A percentile compares a stretch with the other conserved stretches of the same genome.
These are phyloP conservation scores for Pythium vanterpoolii DNA, from an alignment of 352 stramenopile genomes.

Conservation along the genomic window DNA sequence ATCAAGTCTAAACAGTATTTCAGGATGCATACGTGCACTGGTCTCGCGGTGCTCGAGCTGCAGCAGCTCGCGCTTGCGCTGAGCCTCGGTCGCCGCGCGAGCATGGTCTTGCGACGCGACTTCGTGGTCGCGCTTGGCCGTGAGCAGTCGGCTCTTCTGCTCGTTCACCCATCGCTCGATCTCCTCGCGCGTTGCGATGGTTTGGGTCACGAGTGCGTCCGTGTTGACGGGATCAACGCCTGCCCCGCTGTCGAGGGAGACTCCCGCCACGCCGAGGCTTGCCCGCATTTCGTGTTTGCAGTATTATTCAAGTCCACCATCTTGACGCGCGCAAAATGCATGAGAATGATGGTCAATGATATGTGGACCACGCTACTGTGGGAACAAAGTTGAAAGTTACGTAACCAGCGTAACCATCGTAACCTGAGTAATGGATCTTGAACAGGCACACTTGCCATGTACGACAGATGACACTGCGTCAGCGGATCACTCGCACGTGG, in stretches of 20 bases:
- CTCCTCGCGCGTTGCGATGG: conserved; percentile 25
- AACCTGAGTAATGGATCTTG: background rate
- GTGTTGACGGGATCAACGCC: conserved; percentile 9
- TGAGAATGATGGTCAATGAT: background rate
- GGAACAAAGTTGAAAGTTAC: background rate
- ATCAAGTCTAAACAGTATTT: background rate
- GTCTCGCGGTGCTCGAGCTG: conserved; percentile 23
- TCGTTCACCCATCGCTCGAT: conserved; percentile 25
- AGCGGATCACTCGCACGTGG: no score
- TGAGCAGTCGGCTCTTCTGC: conserved; percentile 19
- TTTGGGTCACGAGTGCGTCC: conserved; percentile 18
- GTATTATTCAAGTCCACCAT: no score
- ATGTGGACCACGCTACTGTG: background rate
- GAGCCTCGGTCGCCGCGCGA: conserved; percentile 15
- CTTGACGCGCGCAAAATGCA: background rate
- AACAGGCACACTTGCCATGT: no score
- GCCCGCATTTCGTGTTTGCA: conserved; percentile 7
- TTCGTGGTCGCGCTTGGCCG: conserved; percentile 24
- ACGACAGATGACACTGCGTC: no score
- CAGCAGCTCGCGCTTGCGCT: conserved; percentile 23
- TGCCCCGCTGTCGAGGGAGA: background rate
- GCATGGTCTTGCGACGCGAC: conserved; percentile 13
- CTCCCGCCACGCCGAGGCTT: background rate
- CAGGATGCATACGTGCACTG: conserved; percentile 3
- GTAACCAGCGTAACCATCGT: background rate